Conservation (phyloP, 176 grass and related monocot genomes). For the Zea luxurians region DNA sequence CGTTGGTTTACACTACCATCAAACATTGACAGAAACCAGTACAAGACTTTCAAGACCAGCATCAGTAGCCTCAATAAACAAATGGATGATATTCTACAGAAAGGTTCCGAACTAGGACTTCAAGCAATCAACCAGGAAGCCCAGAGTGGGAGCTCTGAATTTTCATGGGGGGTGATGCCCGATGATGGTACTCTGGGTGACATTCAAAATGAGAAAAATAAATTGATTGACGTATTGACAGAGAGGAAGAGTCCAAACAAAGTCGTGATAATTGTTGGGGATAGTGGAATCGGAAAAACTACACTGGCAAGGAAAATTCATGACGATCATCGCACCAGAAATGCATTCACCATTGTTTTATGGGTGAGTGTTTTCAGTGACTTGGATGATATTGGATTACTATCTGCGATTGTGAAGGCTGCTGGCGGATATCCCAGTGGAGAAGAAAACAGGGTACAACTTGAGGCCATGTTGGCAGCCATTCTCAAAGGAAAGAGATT, state of each 20-base stretch:
- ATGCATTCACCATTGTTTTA: constrained; percentile 38
- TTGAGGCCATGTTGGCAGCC: constrained; percentile 47
- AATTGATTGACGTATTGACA: constrained; percentile 41
- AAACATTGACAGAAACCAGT: background rate
- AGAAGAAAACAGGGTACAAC: constrained; percentile 34
- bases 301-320: constrained; percentile 46
- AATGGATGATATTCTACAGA: constrained; percentile 34
- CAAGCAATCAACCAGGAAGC: background rate
- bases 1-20: constrained; percentile 26
- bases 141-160: background rate
- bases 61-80: constrained; percentile 27
- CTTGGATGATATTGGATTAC: constrained; percentile 37
- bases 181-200: constrained; percentile 34
- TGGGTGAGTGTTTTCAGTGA: constrained; percentile 41
- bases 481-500: constrained; percentile 51
- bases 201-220: constrained; percentile 39
- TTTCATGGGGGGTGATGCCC: constrained; percentile 4
- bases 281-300: constrained; percentile 52
- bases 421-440: constrained; percentile 45
- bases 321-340: constrained; percentile 37
- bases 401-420: constrained; percentile 43
- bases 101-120: constrained; percentile 30
- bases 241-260: constrained; percentile 26
- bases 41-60: constrained; percentile 34
- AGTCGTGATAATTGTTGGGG: constrained; percentile 39